phyloP scores from a whole-genome alignment of 306 rosid species.

The Trifolium subterraneum region DNA sequence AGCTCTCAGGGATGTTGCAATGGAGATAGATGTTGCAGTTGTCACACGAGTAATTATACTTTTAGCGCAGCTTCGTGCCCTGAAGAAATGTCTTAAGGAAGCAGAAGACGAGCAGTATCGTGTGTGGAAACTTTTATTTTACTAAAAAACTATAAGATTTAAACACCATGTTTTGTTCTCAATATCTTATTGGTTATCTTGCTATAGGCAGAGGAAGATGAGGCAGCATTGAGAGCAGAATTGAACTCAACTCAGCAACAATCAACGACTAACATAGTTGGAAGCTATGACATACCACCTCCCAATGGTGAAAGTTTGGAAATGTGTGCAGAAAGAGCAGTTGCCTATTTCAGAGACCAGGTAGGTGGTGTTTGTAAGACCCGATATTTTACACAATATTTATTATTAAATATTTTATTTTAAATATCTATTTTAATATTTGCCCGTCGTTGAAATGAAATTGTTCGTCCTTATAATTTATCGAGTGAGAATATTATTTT shows the following conservation, averaged over 20 bases:
- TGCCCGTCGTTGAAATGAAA: too few species aligned
- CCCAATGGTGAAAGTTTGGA: constrained; percentile 99
- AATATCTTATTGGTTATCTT: constrained; percentile 47
- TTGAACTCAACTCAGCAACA: constrained; percentile 85
- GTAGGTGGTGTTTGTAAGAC: constrained; percentile 59
- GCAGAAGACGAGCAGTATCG: constrained; percentile 98
- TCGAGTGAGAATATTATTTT: too few species aligned
- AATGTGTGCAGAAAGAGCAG: constrained; percentile 99
- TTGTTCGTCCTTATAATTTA: too few species aligned
- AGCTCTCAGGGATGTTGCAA: constrained; percentile 92
- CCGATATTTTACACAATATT: too few species aligned
- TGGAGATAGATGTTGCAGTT: constrained; percentile 98
- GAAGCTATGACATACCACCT: constrained; percentile 94
- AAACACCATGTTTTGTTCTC: constrained; percentile 1
- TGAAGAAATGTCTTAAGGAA: constrained; percentile 84
- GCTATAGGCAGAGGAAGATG: constrained; percentile 96
- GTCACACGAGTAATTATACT: constrained; percentile 73
- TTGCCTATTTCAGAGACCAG: constrained; percentile 90
- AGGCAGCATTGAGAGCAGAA: constrained; percentile 90
- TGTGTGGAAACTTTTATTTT: constrained; percentile 57
- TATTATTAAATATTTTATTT: too few species aligned
- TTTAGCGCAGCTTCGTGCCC: constrained; percentile 79
- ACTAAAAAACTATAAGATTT: background rate
- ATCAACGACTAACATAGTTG: constrained; percentile 64
- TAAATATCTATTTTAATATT: too few species aligned